Evolutionary conservation across 1,284 basidiomycete species (phyloP).

Genomic region (Boletus semigastroideus): DNA sequence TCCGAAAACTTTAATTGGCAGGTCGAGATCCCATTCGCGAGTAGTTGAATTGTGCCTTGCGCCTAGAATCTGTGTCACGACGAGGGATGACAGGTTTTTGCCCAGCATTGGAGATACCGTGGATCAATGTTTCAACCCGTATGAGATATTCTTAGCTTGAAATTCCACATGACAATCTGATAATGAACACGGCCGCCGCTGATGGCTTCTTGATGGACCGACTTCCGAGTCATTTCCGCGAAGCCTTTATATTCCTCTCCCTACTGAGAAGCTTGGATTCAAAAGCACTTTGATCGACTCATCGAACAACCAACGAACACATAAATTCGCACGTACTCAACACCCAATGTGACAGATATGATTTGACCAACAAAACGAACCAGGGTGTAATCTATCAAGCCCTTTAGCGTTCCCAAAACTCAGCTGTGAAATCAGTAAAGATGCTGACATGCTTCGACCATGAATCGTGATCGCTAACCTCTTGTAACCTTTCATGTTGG

Average conservation of each 20-base stretch:
- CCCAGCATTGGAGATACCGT: not conserved
- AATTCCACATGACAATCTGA: not conserved
- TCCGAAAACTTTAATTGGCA: not conserved
- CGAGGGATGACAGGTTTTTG: not conserved
- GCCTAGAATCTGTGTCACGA: not conserved
- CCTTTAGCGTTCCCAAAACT: slow-evolving; percentile 4
- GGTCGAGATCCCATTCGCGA: too few species aligned
- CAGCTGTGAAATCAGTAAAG: slow-evolving; percentile 5
- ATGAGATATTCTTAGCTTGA: not conserved
- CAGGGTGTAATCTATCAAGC: not conserved
- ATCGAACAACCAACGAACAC: not conserved
- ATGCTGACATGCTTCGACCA: slow-evolving; percentile 2
- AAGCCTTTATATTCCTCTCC: not conserved
- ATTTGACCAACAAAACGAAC: slow-evolving; percentile 4
- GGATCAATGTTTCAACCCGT: not conserved
- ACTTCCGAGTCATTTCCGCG: slow-evolving; percentile 10
- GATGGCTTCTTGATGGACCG: not conserved
- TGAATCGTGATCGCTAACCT: slow-evolving; percentile 1
- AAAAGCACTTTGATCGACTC: not conserved
- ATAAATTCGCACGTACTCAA: slow-evolving; percentile 1
- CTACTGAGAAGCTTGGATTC: too few species aligned
- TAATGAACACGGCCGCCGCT: not conserved
- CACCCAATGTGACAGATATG: slow-evolving; percentile 1
- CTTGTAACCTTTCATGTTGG: slow-evolving; percentile 9
- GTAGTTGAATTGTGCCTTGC: not conserved